Base-by-base conservation (phyloP, 2,329 filamentous ascomycete species). In the Rhexocercosporidium sp. region DNA sequence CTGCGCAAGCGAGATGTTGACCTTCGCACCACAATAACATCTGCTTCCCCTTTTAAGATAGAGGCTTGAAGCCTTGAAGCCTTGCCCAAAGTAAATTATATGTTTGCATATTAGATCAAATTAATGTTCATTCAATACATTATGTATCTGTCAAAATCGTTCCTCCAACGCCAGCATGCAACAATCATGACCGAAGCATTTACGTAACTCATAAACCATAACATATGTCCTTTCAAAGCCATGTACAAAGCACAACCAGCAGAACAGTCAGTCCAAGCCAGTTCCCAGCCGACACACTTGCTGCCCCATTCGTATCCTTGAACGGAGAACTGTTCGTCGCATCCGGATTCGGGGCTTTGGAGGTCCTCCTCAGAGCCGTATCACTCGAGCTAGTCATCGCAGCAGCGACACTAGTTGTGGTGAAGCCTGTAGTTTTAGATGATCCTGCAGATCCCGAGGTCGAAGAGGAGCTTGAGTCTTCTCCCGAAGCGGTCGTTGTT, bases 301-400 rank as follows among this genome's bases (percentile, higher is more conserved):
- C 66, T 1, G 62, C 69, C 8, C 56, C 65, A 64, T 69, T 71
- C 14, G 72, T 64, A n/a, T 65, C 59, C n/a, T 63, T 73, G 59
- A 77, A 77, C 0, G 76, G 76, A 29, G 74, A 70, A 53, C 74
- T 73, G 56, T 76, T 72, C 16, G 71, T 75, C 4, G 66, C 64
- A 46, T 67, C 69, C 9, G 70, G 47, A 54, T 62, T 60, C 25
- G 51, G 37, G 11, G 68, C 67, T 31, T 57, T 63, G 9, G 54
- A 59, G 0, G 69, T 72, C 20, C 41, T 66, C 46, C 69, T 72
- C 27, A 47, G 39, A 14, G 29, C 49, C 46, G 44, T 47, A 29
- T 27, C 59, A 59, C 53, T 66, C 14, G 67, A 37, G 46, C 69
- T 70, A 14, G 70, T 70, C 20, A 62, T 57, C 59, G 66, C 47